Conservation (phyloP, 2,329 filamentous ascomycete genomes). For the Lecanicillium sp. region DNA sequence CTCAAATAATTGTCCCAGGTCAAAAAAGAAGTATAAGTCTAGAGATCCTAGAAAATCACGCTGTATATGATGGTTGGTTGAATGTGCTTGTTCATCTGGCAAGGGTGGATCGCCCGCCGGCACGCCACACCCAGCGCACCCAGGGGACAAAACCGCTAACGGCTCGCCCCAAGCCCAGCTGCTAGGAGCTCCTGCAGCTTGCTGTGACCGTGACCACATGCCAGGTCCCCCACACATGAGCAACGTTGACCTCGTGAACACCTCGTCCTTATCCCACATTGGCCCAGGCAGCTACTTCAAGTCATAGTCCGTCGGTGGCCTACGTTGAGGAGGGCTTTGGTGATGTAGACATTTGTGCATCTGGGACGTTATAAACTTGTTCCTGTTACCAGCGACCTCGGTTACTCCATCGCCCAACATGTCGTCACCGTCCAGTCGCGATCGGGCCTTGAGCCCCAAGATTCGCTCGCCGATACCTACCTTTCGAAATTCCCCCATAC, state of each 20-base stretch:
- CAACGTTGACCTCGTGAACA: slow-evolving; percentile 7
- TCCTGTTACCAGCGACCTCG: background rate
- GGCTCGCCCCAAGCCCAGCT: no score
- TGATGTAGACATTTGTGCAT: background rate
- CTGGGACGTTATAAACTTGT: background rate
- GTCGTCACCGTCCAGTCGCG: slow-evolving; percentile 7
- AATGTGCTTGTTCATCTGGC: no score
- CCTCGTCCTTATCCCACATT: background rate
- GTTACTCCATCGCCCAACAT: slow-evolving; percentile 1
- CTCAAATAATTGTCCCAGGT: no score
- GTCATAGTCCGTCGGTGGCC: no score
- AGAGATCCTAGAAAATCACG: no score
- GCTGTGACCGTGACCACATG: slow-evolving; percentile 5
- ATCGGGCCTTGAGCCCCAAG: slow-evolving; percentile 10
- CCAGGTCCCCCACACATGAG: slow-evolving; percentile 1
- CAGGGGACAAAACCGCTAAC: no score
- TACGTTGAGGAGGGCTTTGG: background rate
- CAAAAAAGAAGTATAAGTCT: no score
- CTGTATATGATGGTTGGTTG: no score
- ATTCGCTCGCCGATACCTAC: slow-evolving; percentile 18
- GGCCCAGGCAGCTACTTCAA: no score
- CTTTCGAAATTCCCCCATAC: slow-evolving; percentile 16
- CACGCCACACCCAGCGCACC: no score
- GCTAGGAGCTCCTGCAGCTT: no score
- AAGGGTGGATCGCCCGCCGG: no score